Conservation (phyloP, 768 basidiomycete genomes). For the Suillus subalutaceus region DNA sequence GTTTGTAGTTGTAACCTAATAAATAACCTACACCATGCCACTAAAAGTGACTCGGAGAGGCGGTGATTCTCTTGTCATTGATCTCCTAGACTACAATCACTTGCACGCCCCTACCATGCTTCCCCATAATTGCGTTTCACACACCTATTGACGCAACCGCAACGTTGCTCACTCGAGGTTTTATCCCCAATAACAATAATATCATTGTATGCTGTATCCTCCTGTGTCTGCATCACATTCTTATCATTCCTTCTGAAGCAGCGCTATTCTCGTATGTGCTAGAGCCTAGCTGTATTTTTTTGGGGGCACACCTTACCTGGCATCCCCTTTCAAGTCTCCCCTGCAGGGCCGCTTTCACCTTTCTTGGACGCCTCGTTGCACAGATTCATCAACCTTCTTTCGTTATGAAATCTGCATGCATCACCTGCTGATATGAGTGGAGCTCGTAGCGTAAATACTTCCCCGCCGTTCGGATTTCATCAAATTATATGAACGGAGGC, state of each 20-base stretch:
- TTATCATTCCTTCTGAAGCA: conserved; percentile 8
- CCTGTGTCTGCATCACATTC: conserved; percentile 6
- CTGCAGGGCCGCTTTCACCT: conserved; percentile 18
- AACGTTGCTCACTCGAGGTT: conserved; percentile 31
- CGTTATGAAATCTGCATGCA: conserved; percentile 17
- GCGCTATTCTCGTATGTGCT: background rate
- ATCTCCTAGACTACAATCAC: conserved; percentile 19
- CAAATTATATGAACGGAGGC: conserved; percentile 13
- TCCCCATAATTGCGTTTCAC: conserved; percentile 4
- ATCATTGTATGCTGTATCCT: conserved; percentile 1
- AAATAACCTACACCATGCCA: background rate
- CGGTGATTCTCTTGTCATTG: conserved; percentile 3
- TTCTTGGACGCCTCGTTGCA: conserved; percentile 22
- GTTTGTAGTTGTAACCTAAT: background rate
- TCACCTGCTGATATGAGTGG: conserved; percentile 28
- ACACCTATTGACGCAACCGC: conserved; percentile 5
- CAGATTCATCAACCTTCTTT: conserved; percentile 2
- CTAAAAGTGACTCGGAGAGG: background rate
- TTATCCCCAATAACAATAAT: conserved; percentile 7
- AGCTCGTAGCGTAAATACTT: conserved; percentile 12
- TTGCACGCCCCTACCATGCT: conserved; percentile 7
- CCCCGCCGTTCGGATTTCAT: conserved; percentile 14
- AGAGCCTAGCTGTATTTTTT: background rate
- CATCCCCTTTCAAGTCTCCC: conserved; percentile 18
- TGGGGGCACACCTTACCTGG: conserved; percentile 9